Evolutionary conservation across 345 rosid species (phyloP), one percentile per base, ranked within the genome.

Genomic region (Camelina hispida): DNA sequence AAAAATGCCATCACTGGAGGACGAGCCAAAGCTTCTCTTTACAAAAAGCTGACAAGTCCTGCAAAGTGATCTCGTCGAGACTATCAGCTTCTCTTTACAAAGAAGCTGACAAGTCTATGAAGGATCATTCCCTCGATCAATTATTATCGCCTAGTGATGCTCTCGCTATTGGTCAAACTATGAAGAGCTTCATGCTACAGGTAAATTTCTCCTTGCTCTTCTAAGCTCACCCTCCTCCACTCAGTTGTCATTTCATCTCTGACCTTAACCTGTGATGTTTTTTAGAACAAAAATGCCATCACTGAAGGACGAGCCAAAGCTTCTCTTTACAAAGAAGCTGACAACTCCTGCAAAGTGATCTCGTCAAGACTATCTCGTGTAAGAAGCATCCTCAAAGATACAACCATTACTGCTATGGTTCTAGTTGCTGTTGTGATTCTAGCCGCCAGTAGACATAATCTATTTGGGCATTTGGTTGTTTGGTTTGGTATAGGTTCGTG

Each of bases 261-360:
- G 23, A 59, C 13, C 61, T n/a, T 20, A 17, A 48, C 9, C 23
- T 17, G 4, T 51, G 43, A 48, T 66, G 58, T 70, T 50, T 53
- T n/a, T 66, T 58, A 86, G 93, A 86, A 88, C 50, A 85, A 85
- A 78, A 80, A 83, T 47, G 83, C 70, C 43, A 66, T 81, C 64
- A 76, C 61, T 17, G 51, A 30, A 23, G 62, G 66, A 13, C 77
- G 51, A 47, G 80, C 76, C 17, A 77, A 81, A 32, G 79, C 54
- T 5, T 48, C 80, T 46, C 79, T 69, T 51, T 54, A 34, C 73
- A 60, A 28, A 60, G 84, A 78, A 11, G 82, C 84, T 23, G 85
- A 88, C 69, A 80, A 77, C 77, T 78, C 69, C 52, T 80, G 88
- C 69, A 86, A 83, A 67, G 53, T 34, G 32, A 22, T 86, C 35